Base-by-base conservation (phyloP, 1,284 basidiomycete species). In the Acaromyces ingoldii region DNA sequence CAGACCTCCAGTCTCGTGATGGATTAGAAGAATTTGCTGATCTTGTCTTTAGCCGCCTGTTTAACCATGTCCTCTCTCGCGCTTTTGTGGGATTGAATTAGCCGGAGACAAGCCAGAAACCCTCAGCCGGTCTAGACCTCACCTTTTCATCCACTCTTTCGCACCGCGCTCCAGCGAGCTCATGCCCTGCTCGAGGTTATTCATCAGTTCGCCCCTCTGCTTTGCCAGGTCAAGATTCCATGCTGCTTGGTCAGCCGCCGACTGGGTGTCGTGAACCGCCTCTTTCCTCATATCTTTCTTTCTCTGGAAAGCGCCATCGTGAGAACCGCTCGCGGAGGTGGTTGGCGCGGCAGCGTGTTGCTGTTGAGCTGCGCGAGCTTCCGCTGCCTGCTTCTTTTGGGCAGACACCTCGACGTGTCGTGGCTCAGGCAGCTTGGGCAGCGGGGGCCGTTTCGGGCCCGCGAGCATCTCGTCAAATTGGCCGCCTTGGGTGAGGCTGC, bases 391-490 rank as follows among this genome's bases (percentile, higher is more conserved):
- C 11, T 26, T 21, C 28, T 49, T 33, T 3, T 24, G 37, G 9
- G 29, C 48, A 22, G 17, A 9, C 17, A 21, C 48, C 21, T 41
- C 9, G 17, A 49, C 41, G 33, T 49, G 41, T 19, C 38, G 37
- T 25, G 37, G 48, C 21, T 49, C 24, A n/a, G 51, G 51, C 19
- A 49, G 48, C 30, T 54, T 38, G 10, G 30, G 48, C 10, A 25
- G 40, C 3, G 25, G 24, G 21, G 26, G 29, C 34, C 45, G 11
- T 25, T 44, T 53, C 26, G 39, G 28, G 21, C 51, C 51, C 28
- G 51, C 51, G 9, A 53, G 40, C 15, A 49, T 19, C 10, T 53
- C 51, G 26, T 53, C 51, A 15, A 53, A 46, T 37, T 49, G 48
- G n/a, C 45, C 34, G 22, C 51, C 47, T 4, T 25, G 22, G 4